phyloP scores from a whole-genome alignment of 768 basidiomycete species.

The Tylopilus felleus region DNA sequence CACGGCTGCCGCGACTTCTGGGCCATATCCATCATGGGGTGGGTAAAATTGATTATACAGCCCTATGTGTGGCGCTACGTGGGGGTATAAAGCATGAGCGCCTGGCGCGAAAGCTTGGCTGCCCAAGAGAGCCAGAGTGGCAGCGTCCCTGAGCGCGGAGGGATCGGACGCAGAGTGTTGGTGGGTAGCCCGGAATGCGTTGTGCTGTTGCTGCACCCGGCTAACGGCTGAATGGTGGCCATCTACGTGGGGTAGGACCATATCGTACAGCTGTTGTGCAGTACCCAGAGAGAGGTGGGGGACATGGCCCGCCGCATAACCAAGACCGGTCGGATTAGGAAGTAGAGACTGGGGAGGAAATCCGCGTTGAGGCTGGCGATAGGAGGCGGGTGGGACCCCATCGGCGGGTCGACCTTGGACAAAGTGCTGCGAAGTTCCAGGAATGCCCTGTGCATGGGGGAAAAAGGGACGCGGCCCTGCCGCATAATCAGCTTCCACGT shows the following conservation, averaged over 20 bases:
- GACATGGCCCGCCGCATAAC: conserved; percentile 53
- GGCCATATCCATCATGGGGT: conserved; percentile 53
- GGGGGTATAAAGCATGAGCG: conserved; percentile 54
- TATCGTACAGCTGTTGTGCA: conserved; percentile 76
- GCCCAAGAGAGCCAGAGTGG: conserved; percentile 60
- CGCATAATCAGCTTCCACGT: conserved; percentile 51
- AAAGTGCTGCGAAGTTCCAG: conserved; percentile 43
- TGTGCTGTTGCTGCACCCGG: conserved; percentile 78
- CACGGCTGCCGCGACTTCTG: conserved; percentile 56
- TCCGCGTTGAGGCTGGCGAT: conserved; percentile 60
- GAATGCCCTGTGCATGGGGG: conserved; percentile 38
- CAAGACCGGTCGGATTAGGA: conserved; percentile 51
- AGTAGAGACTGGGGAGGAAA: conserved; percentile 55
- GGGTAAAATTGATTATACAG: conserved; percentile 74
- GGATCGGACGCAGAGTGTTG: conserved; percentile 85
- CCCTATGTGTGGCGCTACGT: conserved; percentile 44
- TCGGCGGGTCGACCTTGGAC: conserved; percentile 52
- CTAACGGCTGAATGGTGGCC: conserved; percentile 62
- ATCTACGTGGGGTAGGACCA: conserved; percentile 57
- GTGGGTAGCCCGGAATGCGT: conserved; percentile 67
- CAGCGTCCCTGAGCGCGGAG: conserved; percentile 68
- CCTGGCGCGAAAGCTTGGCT: conserved; percentile 49
- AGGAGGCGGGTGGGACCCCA: conserved; percentile 44
- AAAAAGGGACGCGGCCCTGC: conserved; percentile 56
- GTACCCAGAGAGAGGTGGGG: conserved; percentile 69